Percentiles rank a stretch among this genome's conserved stretches.
Conservation (phyloP, 192 early-diverging fungal genomes). For the Chytriomyces confervae region DNA sequence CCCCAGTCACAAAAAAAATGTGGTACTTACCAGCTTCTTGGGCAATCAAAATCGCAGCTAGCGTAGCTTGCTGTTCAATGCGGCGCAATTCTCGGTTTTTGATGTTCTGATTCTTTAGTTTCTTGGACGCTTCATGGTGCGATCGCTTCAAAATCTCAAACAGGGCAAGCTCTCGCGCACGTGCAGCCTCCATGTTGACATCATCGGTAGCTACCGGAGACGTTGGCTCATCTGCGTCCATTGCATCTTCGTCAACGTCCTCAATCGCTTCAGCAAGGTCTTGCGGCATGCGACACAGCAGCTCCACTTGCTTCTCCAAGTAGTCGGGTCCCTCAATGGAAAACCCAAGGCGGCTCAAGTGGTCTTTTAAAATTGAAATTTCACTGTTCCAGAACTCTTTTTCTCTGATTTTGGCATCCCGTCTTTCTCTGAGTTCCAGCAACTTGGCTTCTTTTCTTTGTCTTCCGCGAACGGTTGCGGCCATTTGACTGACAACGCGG, state of each 20-base stretch:
- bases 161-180: slow-evolving; percentile 26
- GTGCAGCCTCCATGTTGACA: slow-evolving; percentile 25
- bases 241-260: background rate
- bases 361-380: slow-evolving; percentile 1
- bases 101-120: slow-evolving; percentile 27
- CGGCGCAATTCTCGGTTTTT: slow-evolving; percentile 16
- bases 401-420: slow-evolving; percentile 29
- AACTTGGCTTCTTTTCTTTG: slow-evolving; percentile 25
- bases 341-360: slow-evolving; percentile 1
- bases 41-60: slow-evolving; percentile 20
- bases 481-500: slow-evolving; percentile 14
- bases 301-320: slow-evolving; percentile 13
- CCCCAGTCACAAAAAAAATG: background rate
- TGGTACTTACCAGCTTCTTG: slow-evolving; percentile 28
- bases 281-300: slow-evolving; percentile 22
- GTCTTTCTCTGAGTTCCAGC: slow-evolving; percentile 8
- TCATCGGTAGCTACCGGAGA: slow-evolving; percentile 25
- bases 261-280: slow-evolving; percentile 16
- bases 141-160: slow-evolving; percentile 33
- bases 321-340: slow-evolving; percentile 6
- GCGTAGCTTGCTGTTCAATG: slow-evolving; percentile 14
- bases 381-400: slow-evolving; percentile 33
- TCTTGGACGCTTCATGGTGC: slow-evolving; percentile 20
- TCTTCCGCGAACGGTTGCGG: slow-evolving; percentile 5
- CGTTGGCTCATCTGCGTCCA: background rate